A percentile compares a stretch with the other conserved stretches of the same genome.
phyloP scores from a whole-genome alignment of 306 rosid species.

The Hylodesmum podocarpum region DNA sequence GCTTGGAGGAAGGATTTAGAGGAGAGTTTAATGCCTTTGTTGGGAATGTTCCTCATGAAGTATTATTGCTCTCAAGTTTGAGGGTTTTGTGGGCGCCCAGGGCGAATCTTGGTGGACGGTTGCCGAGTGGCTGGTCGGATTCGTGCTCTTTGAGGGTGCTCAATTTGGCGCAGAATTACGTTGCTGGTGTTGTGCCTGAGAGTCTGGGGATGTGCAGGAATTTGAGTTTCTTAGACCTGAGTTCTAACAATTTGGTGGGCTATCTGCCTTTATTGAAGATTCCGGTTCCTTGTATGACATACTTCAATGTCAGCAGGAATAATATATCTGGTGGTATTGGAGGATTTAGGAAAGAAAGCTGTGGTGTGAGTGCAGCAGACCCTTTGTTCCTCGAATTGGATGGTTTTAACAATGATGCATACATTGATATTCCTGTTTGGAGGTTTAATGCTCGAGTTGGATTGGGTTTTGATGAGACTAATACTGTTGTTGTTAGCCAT shows the following conservation, averaged over 20 bases:
- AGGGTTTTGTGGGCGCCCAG: slow-evolving; percentile 70
- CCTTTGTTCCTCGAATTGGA: slow-evolving; percentile 21
- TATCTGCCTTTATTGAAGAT: slow-evolving; percentile 43
- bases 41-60: slow-evolving; percentile 53
- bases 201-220: slow-evolving; percentile 51
- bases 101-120: slow-evolving; percentile 60
- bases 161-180: slow-evolving; percentile 65
- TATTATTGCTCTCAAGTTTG: slow-evolving; percentile 53
- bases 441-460: slow-evolving; percentile 30
- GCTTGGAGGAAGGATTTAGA: slow-evolving; percentile 41
- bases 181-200: slow-evolving; percentile 46
- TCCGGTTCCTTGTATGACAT: slow-evolving; percentile 57
- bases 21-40: slow-evolving; percentile 68
- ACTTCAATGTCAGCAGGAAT: slow-evolving; percentile 66
- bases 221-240: slow-evolving; percentile 62
- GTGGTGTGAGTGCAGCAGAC: slow-evolving; percentile 20
- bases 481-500: slow-evolving; percentile 28
- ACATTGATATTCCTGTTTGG: slow-evolving; percentile 36
- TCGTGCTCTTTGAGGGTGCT: slow-evolving; percentile 52
- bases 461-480: slow-evolving; percentile 31
- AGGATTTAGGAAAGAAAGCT: slow-evolving; percentile 38
- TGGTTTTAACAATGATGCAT: slow-evolving; percentile 27
- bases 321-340: slow-evolving; percentile 51
- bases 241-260: slow-evolving; percentile 58
- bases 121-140: slow-evolving; percentile 53